Conservation (phyloP, 1,139 yeast species). For the Saccharomyces hybrid region DNA sequence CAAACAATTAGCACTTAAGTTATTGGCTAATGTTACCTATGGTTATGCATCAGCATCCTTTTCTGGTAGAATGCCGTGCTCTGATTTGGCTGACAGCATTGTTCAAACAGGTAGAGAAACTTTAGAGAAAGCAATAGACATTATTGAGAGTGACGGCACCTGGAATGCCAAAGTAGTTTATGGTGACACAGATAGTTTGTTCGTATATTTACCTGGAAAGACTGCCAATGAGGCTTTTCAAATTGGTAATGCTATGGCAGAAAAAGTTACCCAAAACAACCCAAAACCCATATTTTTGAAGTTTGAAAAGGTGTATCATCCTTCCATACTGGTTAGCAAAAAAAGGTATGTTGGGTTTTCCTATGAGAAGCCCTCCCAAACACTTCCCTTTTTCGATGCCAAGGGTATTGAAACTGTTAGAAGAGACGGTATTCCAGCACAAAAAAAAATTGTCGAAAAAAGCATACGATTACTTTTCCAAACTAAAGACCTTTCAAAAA, state of each 20-base stretch:
- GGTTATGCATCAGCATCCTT: slow-evolving; percentile 93
- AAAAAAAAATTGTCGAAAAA: slow-evolving; percentile 71
- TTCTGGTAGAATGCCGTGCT: slow-evolving; percentile 95
- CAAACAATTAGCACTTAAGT: slow-evolving; percentile 76
- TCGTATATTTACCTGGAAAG: slow-evolving; percentile 83
- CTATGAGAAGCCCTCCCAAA: slow-evolving; percentile 53
- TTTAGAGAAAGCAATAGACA: slow-evolving; percentile 57
- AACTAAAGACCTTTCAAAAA: slow-evolving; percentile 58
- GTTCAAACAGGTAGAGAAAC: slow-evolving; percentile 88
- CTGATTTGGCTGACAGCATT: slow-evolving; percentile 90
- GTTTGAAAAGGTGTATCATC: slow-evolving; percentile 88
- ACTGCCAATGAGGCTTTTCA: slow-evolving; percentile 67
- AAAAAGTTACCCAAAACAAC: slow-evolving; percentile 51
- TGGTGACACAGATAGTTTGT: slow-evolving; percentile 92
- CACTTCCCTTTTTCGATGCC: slow-evolving; percentile 71
- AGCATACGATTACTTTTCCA: slow-evolving; percentile 62
- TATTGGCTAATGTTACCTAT: slow-evolving; percentile 91
- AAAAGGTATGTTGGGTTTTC: slow-evolving; percentile 86
- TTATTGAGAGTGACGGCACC: slow-evolving; percentile 49
- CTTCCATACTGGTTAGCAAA: slow-evolving; percentile 73
- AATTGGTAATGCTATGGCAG: slow-evolving; percentile 65
- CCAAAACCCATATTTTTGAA: slow-evolving; percentile 79
- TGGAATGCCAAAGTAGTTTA: slow-evolving; percentile 93
- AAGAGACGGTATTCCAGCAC: slow-evolving; percentile 91
- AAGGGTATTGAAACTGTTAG: slow-evolving; percentile 93